These are phyloP conservation scores for Thuidium tamariscinum DNA, from an alignment of 225 moss, liverwort and hornwort genomes.

Conservation along the genomic window DNA sequence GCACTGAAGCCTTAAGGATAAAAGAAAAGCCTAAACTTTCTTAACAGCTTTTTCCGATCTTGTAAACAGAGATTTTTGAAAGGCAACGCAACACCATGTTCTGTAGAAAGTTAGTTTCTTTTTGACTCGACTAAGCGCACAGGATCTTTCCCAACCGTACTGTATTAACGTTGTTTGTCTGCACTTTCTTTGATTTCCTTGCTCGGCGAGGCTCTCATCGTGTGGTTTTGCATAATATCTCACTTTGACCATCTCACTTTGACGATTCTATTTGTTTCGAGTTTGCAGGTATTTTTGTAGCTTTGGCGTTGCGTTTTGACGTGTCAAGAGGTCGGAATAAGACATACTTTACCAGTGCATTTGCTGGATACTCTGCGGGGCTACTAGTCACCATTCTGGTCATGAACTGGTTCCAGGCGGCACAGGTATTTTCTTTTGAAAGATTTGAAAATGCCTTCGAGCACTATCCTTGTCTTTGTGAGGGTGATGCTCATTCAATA, in stretches of 20 bases:
- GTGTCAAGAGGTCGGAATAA: conserved; percentile 69
- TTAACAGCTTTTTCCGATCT: background rate
- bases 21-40: background rate
- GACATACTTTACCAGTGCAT: conserved; percentile 93
- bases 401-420: conserved; percentile 99
- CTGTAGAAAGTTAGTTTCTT: background rate
- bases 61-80: background rate
- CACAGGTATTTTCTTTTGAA: conserved; percentile 53
- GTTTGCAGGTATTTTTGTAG: conserved; percentile 84
- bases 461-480: background rate
- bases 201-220: background rate
- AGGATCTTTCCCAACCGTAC: background rate
- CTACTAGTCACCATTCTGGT: conserved; percentile 84
- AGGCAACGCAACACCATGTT: background rate
- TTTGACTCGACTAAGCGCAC: background rate
- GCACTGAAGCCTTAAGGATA: background rate
- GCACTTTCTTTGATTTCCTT: background rate
- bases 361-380: conserved; percentile 88
- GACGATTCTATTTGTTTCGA: background rate
- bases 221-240: background rate
- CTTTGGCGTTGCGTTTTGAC: conserved; percentile 94
- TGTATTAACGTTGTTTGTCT: background rate
- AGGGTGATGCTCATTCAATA: background rate
- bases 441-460: background rate
- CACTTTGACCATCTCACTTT: background rate